A percentile compares a stretch with the other conserved stretches of the same genome.
Evolutionary conservation across 495 filamentous ascomycete species (phyloP).

Genomic region (Margaritispora aquatica): DNA sequence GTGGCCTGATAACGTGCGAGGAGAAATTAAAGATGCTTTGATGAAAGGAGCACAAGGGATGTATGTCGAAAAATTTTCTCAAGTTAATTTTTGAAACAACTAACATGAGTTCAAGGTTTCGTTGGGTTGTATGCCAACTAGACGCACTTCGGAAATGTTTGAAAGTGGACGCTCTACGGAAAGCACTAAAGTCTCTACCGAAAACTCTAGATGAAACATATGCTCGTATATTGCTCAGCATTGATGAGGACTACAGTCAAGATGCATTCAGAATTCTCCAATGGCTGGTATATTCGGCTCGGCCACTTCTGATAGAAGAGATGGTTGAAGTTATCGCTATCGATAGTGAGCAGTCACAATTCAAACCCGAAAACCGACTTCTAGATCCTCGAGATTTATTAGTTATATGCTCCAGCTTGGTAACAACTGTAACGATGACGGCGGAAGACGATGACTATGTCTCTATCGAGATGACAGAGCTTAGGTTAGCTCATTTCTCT

Average conservation of each 20-base stretch:
- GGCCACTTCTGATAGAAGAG: constrained; percentile 26
- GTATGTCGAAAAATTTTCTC: background rate
- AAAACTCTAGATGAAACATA: constrained; percentile 34
- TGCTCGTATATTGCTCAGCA: constrained; percentile 25
- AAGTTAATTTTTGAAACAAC: background rate
- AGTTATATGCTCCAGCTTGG: constrained; percentile 24
- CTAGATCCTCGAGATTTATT: constrained; percentile 21
- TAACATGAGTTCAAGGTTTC: constrained; percentile 29
- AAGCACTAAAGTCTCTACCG: constrained; percentile 26
- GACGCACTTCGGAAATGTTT: constrained; percentile 27
- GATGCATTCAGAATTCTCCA: constrained; percentile 26
- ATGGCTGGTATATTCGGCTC: constrained; percentile 24
- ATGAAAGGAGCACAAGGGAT: background rate
- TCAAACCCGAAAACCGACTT: constrained; percentile 21
- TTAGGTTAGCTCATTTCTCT: constrained; percentile 32
- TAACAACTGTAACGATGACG: constrained; percentile 5
- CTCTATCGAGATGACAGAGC: too few species aligned
- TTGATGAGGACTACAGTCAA: constrained; percentile 15
- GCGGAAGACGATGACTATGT: background rate
- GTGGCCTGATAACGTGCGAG: background rate
- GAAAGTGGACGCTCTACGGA: constrained; percentile 16
- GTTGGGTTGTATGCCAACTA: constrained; percentile 36
- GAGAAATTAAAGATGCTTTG: background rate
- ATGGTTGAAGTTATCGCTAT: constrained; percentile 26
- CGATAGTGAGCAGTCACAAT: constrained; percentile 8